Evolutionary conservation across 768 basidiomycete genomes (phyloP).

Genomic region (Lyophyllum decastes): DNA sequence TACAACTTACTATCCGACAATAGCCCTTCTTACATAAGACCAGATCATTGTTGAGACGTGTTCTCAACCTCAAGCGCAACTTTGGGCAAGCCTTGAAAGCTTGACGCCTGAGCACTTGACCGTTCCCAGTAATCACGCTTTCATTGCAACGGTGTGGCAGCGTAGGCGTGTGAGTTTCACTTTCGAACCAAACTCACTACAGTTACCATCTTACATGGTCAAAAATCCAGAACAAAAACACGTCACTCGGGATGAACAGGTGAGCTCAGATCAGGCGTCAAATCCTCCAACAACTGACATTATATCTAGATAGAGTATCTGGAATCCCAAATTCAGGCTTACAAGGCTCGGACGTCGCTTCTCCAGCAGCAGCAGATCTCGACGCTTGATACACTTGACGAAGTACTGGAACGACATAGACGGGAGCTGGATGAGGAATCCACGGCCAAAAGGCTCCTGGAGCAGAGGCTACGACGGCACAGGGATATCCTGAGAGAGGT

Average conservation of each 20-base stretch:
- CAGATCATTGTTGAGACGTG: no score
- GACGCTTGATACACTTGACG: constrained; percentile 19
- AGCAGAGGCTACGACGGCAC: constrained; percentile 7
- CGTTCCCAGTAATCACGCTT: no score
- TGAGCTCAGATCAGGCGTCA: neutral
- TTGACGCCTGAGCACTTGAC: no score
- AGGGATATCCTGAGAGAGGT: constrained; percentile 1
- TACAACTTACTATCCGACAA: neutral
- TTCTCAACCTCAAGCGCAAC: no score
- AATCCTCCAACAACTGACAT: neutral
- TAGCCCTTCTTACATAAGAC: no score
- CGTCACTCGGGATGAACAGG: neutral
- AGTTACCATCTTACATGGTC: neutral
- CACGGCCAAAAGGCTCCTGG: neutral
- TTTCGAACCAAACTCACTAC: neutral
- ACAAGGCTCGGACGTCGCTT: constrained; percentile 18
- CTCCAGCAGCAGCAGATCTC: constrained; percentile 17
- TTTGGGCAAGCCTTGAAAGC: no score
- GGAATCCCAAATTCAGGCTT: constrained; percentile 22
- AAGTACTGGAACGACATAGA: neutral
- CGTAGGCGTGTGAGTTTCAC: neutral
- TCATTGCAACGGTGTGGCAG: no score
- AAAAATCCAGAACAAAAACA: neutral
- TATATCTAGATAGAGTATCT: constrained; percentile 18
- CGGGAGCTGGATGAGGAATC: constrained; percentile 13